These are phyloP conservation scores for Annona cherimola DNA, from an alignment of 164 flowering plant genomes.

Conservation along the genomic window DNA sequence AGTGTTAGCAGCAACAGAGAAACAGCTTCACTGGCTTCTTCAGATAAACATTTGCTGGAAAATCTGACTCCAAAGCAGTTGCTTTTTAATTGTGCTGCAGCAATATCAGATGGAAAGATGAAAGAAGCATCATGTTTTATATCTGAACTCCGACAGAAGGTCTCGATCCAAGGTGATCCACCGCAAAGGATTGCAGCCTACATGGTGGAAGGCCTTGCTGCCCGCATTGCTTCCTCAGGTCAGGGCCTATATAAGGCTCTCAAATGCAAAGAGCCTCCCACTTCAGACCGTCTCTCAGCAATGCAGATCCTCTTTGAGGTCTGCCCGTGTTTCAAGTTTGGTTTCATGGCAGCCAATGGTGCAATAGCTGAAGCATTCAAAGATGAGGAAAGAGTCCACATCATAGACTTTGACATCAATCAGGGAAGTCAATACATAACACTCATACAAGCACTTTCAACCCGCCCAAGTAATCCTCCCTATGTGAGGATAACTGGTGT, in stretches of 20 bases:
- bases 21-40: constrained; percentile 18
- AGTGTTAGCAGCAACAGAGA: constrained; percentile 59
- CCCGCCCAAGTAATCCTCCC: constrained; percentile 39
- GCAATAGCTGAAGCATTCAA: constrained; percentile 71
- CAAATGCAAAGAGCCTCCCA: constrained; percentile 89
- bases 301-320: constrained; percentile 97
- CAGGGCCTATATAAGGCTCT: constrained; percentile 70
- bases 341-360: constrained; percentile 88
- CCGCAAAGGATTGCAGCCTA: constrained; percentile 86
- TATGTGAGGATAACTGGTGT: constrained; percentile 79
- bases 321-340: constrained; percentile 94
- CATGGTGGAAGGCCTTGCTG: constrained; percentile 98
- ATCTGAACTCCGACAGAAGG: constrained; percentile 60
- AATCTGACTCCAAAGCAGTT: constrained; percentile 51
- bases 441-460: constrained; percentile 62
- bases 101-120: constrained; percentile 57
- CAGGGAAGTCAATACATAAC: constrained; percentile 93
- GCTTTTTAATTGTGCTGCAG: constrained; percentile 69
- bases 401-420: constrained; percentile 87
- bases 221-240: constrained; percentile 84
- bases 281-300: constrained; percentile 80
- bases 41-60: constrained; percentile 1
- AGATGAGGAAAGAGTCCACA: constrained; percentile 66
- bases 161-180: constrained; percentile 94
- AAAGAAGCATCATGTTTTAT: constrained; percentile 54